Conservation (phyloP, 148 eudicot species). For the Vaccinium macrocarpon region DNA sequence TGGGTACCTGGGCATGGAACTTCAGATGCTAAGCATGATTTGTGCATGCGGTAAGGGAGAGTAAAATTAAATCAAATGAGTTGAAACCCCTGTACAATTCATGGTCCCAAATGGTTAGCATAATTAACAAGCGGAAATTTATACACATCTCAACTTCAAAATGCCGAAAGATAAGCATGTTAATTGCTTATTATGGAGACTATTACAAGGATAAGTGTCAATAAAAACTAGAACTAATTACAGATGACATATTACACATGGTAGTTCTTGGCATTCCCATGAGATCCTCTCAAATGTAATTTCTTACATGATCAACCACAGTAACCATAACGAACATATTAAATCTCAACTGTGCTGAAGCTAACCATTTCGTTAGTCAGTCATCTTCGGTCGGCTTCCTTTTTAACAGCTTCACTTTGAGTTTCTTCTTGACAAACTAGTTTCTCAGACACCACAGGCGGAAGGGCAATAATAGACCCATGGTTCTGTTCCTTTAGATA, state of each 20-base stretch:
- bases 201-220: slow-evolving; percentile 4
- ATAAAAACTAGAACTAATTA: not conserved
- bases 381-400: slow-evolving; percentile 26
- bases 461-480: slow-evolving; percentile 24
- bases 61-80: not conserved
- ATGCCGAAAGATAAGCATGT: not conserved
- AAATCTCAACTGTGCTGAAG: not conserved
- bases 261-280: slow-evolving; percentile 13
- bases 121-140: not conserved
- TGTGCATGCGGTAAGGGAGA: not conserved
- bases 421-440: slow-evolving; percentile 34
- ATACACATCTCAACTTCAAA: not conserved
- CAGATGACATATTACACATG: slow-evolving; percentile 13
- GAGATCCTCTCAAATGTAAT: slow-evolving; percentile 11
- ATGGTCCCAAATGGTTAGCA: not conserved
- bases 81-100: not conserved
- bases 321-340: not conserved
- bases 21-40: not conserved
- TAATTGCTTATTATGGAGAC: not conserved
- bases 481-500: slow-evolving; percentile 36
- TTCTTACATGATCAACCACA: not conserved
- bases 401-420: slow-evolving; percentile 33
- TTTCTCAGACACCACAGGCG: slow-evolving; percentile 32
- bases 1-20: too few relatives aligned
- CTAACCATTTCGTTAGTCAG: not conserved